Base-by-base conservation (phyloP, 2,329 filamentous ascomycete genomes). In the Alternaria metachromatica region DNA sequence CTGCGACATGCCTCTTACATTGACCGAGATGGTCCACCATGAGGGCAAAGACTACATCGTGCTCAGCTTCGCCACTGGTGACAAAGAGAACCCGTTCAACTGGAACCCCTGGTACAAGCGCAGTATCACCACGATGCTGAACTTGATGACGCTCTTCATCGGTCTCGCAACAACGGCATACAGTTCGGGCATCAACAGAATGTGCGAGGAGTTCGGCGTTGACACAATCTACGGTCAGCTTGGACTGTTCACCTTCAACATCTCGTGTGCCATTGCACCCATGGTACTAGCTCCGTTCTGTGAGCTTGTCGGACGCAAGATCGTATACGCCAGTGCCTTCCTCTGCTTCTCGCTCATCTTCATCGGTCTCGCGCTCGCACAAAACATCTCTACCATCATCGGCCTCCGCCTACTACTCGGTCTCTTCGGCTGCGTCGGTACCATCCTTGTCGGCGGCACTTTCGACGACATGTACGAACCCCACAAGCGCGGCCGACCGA, bases 401-500 rank as follows among this genome's bases (percentile, higher is more conserved):
- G 71, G 72, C 8, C 67, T 74, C 12, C 71, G 72, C n/a, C 66
- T 74, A 4, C 55, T 74, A 10, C 70, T 74, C 28, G 72, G 72
- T 57, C 62, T 74, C 25, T 74, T 74, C 41, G 72, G 72, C 8
- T 74, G 72, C 12, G 72, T 74, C n/a, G 72, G 72, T 21, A 74
- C 72, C 5, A 74, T 74, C 58, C 54, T 74, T 2, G 72, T 74
- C 33, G 72, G 72, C 2, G 72, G 72, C 3, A 74, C 72, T 5
- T 74, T 74, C 26, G 72, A 74, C 49, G 72, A 74, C 58, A 74
- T 74, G 72, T 74, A 74, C 56, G 71, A 72, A 15, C 68, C 72
- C 3, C 70, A 74, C 45, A 68, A 72, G 30, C 71, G 72, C 12
- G 72, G 72, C 20, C 68, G 71, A 5, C 72, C 72, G 7, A 74